Percentiles rank a stretch among this genome's conserved stretches.
phyloP scores from a whole-genome alignment of 495 filamentous ascomycete species.

The Chaetomium cochliodes region DNA sequence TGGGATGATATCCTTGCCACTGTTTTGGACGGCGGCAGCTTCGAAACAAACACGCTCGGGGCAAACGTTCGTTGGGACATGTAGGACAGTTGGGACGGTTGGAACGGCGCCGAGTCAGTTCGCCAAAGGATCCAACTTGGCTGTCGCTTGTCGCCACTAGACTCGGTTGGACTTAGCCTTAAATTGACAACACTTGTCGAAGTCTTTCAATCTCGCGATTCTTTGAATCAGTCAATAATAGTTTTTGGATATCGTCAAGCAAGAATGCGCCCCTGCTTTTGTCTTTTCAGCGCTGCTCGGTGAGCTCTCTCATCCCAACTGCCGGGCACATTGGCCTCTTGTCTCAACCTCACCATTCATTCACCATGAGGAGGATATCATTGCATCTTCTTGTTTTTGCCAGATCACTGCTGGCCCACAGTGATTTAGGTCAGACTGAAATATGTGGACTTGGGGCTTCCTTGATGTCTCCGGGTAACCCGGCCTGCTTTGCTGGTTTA shows the following conservation, averaged over 20 bases:
- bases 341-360: neutral
- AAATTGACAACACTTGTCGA: neutral
- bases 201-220: neutral
- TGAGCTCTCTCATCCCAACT: neutral
- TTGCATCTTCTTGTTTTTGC: slow-evolving; percentile 2
- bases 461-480: neutral
- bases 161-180: neutral
- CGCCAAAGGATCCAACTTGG: neutral
- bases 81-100: neutral
- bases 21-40: neutral
- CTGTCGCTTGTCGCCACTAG: neutral
- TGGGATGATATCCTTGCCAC: neutral
- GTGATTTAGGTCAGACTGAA: slow-evolving; percentile 11
- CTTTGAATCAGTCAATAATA: neutral
- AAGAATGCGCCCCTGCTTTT: neutral
- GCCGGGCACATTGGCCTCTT: neutral
- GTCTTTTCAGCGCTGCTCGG: neutral
- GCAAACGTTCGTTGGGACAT: neutral
- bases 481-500: neutral
- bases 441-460: slow-evolving; percentile 11
- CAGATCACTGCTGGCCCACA: slow-evolving; percentile 5
- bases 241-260: neutral
- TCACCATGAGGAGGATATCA: slow-evolving; percentile 15
- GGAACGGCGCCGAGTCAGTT: neutral
- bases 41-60: neutral